These are phyloP conservation scores for Centella asiatica DNA, from an alignment of 129 eudicot genomes.

Conservation along the genomic window DNA sequence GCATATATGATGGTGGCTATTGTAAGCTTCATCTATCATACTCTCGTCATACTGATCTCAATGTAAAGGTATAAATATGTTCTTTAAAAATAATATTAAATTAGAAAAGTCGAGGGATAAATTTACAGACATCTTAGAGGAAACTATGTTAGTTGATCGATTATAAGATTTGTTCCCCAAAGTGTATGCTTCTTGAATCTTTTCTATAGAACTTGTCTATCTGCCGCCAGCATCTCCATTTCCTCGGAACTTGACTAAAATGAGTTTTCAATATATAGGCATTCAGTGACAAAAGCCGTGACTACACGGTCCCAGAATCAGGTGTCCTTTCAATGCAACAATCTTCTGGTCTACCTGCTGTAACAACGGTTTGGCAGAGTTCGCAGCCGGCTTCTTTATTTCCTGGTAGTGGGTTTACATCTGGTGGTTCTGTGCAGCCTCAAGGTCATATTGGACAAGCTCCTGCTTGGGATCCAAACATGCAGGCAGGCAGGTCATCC, in stretches of 20 bases:
- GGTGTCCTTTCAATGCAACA: conserved; percentile 27
- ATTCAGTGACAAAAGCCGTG: conserved; percentile 61
- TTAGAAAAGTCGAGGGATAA: conserved; percentile 8
- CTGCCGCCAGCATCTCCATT: not conserved
- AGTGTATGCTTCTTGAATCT: conserved; percentile 21
- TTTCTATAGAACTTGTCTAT: not conserved
- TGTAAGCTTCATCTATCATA: conserved; percentile 90
- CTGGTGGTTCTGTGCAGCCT: conserved; percentile 32
- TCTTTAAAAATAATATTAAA: conserved; percentile 22
- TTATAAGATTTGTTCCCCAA: conserved; percentile 4
- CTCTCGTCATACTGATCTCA: conserved; percentile 90
- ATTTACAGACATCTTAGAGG: conserved; percentile 15
- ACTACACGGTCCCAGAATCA: conserved; percentile 45
- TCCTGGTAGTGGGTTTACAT: conserved; percentile 24
- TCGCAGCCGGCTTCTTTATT: conserved; percentile 24
- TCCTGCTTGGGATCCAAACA: conserved; percentile 32
- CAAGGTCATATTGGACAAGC: conserved; percentile 19
- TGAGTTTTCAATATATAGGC: conserved; percentile 26
- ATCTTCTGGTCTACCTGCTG: conserved; percentile 22
- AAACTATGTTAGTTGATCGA: conserved; percentile 12
- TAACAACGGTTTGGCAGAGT: conserved; percentile 39
- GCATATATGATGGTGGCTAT: conserved; percentile 88
- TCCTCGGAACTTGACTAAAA: not conserved
- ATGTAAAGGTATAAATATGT: conserved; percentile 52
- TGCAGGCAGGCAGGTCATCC: conserved; percentile 18